Base-by-base conservation (phyloP, 2,329 filamentous ascomycete genomes). In the Fusarium sp. region DNA sequence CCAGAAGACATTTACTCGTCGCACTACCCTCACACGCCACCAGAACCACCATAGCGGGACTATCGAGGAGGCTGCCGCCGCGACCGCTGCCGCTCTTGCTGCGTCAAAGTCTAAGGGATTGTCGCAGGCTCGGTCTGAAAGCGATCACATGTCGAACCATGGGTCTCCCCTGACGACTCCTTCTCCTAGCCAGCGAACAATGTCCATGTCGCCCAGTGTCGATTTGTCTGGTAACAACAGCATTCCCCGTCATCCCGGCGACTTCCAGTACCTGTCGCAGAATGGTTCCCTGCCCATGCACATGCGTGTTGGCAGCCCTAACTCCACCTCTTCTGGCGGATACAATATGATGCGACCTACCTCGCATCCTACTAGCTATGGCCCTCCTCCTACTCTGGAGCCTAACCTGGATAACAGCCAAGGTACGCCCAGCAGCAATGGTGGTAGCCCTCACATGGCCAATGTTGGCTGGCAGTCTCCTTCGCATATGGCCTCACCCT, bases 41-140 rank as follows among this genome's bases (percentile, higher is more conserved):
- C 94, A 98, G 82, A 97, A 97, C 75, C 93, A 97, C 77, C 96
- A 98, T 81, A 97, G 93, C 23, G 96, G 95, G 44, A 98, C 95
- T 0, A 93, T 98, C 18, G 95, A 98, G 80, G 95, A 98, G 81
- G 94, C 95, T 12, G 94, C 94, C 4, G 93, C 91, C 6, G 93
- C 94, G 7, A 97, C 94, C 1, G 94, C 93, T 37, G 94, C 94
- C 44, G 95, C 93, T 55, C 85, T 98, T 73, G 93, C 94, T 3
- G 84, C 84, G 23, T 81, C 83, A 42, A 83, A 82, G 57, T 77
- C 75, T 18, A 84, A 81, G 67, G 81, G 80, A 44, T 79, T 81
- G 32, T 77, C 77, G 55, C 81, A 89, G 67, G 81, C 87, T 68
- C 89, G 89, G 44, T 93, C 92, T 3, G 92, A 94, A 64, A 91